Conservation (phyloP, 805 yeast genomes). For the Saccharomyces jurei region DNA sequence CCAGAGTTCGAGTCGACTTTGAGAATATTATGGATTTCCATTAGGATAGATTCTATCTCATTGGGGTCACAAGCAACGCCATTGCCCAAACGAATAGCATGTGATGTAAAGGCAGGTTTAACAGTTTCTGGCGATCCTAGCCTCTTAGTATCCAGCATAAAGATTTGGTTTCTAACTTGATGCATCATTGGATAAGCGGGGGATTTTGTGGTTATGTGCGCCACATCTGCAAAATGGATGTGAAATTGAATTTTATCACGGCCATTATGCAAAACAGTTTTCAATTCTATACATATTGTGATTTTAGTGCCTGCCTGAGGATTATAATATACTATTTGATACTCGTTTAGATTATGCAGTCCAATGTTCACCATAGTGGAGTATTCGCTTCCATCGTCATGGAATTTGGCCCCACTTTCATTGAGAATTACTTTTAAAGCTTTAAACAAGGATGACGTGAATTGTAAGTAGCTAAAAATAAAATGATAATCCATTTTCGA, state of each 20-base stretch:
- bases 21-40: conserved; percentile 23
- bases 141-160: conserved; percentile 19
- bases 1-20: conserved; percentile 3
- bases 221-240: conserved; percentile 24
- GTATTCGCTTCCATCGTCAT: conserved; percentile 2
- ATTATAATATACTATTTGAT: conserved; percentile 24
- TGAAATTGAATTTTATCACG: conserved; percentile 19
- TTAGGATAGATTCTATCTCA: conserved; percentile 22
- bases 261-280: conserved; percentile 23
- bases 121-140: conserved; percentile 4
- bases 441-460: conserved; percentile 26
- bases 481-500: conserved; percentile 27
- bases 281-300: conserved; percentile 23
- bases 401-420: conserved; percentile 4
- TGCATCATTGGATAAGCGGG: conserved; percentile 24
- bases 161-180: conserved; percentile 24
- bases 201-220: conserved; percentile 23
- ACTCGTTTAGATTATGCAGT: conserved; percentile 25
- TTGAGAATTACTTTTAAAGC: conserved; percentile 14
- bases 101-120: conserved; percentile 5
- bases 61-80: conserved; percentile 27
- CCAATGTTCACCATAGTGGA: conserved; percentile 19
- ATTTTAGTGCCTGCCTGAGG: conserved; percentile 22
- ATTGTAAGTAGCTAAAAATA: conserved; percentile 30
- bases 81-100: conserved; percentile 21